Percentiles rank a stretch among this genome's conserved stretches.
Conservation (phyloP, 1,139 yeast species). For the Suhomyces yuchorum region DNA sequence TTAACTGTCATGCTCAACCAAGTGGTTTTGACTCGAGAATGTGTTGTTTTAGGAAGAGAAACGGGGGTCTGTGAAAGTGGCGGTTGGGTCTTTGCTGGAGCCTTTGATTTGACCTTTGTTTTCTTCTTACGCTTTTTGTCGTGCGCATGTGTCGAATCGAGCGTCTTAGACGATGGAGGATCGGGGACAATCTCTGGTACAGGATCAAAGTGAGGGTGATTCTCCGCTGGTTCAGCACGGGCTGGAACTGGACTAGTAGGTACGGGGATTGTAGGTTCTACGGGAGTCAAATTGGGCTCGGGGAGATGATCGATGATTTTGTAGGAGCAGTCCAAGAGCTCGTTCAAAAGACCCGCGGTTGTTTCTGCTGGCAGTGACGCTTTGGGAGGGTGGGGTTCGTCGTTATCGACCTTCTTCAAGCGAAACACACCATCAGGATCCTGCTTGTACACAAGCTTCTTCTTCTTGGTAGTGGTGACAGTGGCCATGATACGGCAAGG, state of each 20-base stretch:
- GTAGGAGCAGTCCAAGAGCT: constrained; percentile 20
- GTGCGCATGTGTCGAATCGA: constrained; percentile 8
- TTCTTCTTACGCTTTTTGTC: constrained; percentile 12
- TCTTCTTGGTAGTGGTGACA: constrained; percentile 21
- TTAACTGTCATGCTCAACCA: constrained; percentile 9
- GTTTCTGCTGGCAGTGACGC: not conserved
- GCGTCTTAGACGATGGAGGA: constrained; percentile 3
- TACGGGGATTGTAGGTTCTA: not conserved
- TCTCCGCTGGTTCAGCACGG: not conserved
- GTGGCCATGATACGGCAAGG: constrained; percentile 14
- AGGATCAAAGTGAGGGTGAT: constrained; percentile 1
- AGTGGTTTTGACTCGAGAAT: not conserved
- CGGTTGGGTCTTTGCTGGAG: constrained; percentile 4
- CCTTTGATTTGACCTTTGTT: constrained; percentile 8
- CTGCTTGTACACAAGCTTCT: constrained; percentile 41
- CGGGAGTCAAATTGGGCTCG: not conserved
- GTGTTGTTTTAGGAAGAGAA: not conserved
- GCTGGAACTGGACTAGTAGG: not conserved
- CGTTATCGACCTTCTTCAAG: constrained; percentile 31
- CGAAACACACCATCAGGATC: constrained; percentile 48
- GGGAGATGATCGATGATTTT: constrained; percentile 9
- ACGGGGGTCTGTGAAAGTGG: not conserved
- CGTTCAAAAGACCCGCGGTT: constrained; percentile 24
- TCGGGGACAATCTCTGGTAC: constrained; percentile 1
- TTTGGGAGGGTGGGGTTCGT: constrained; percentile 14